A percentile compares a stretch with the other conserved stretches of the same genome.
These are phyloP conservation scores for Sporothrix curviconia DNA, from an alignment of 2,329 filamentous ascomycete genomes.

Conservation along the genomic window DNA sequence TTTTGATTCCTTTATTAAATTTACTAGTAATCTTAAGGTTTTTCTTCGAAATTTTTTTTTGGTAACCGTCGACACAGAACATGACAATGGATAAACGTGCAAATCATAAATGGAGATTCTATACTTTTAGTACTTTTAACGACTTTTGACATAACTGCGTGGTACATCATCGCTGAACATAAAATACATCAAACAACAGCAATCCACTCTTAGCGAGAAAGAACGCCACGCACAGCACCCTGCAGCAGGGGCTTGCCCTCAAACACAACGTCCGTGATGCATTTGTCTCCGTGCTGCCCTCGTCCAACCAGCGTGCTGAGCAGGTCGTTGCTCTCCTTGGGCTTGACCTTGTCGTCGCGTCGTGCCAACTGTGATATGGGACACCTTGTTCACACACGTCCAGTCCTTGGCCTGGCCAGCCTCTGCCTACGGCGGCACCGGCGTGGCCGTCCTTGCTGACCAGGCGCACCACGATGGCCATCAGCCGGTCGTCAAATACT, in stretches of 20 bases:
- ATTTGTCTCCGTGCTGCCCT: constrained; percentile 38
- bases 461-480: constrained; percentile 83
- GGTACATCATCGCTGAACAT: no score
- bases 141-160: no score
- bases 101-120: no score
- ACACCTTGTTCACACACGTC: constrained; percentile 68
- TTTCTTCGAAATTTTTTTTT: no score
- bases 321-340: constrained; percentile 88
- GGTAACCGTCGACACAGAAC: no score
- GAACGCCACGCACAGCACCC: constrained; percentile 42
- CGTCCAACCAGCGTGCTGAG: constrained; percentile 66
- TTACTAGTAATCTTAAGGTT: no score
- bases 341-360: constrained; percentile 67
- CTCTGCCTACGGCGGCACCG: neutral
- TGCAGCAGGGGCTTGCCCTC: constrained; percentile 42
- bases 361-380: constrained; percentile 89
- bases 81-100: no score
- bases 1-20: no score
- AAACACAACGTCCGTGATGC: constrained; percentile 44
- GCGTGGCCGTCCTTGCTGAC: constrained; percentile 40
- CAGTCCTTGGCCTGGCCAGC: constrained; percentile 37
- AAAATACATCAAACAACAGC: no score
- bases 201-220: constrained; percentile 30
- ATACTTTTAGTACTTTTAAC: no score
- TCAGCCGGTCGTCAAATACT: constrained; percentile 79